Evolutionary conservation across 2,329 filamentous ascomycete species (phyloP).

Genomic region (Sporothrix phasma): DNA sequence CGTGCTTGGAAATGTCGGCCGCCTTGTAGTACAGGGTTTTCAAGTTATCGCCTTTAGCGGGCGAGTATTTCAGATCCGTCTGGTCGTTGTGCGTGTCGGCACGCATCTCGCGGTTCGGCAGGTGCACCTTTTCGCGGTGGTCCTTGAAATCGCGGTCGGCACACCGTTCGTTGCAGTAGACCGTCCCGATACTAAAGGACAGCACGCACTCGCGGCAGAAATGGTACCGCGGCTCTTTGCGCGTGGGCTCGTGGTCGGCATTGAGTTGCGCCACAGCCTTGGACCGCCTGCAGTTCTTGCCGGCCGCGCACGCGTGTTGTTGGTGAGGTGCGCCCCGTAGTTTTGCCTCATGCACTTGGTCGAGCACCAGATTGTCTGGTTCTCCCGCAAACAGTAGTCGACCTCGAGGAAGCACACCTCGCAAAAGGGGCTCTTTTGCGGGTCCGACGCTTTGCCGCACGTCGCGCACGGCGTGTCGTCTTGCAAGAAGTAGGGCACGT

Average conservation of each 20-base stretch:
- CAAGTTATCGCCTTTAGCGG: not conserved
- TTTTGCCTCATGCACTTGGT: slow-evolving; percentile 14
- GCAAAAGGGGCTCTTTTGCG: slow-evolving; percentile 16
- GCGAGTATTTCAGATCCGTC: slow-evolving; percentile 14
- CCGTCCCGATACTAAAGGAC: slow-evolving; percentile 21
- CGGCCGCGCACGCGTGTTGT: slow-evolving; percentile 16
- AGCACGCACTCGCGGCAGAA: slow-evolving; percentile 28
- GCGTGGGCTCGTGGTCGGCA: not conserved
- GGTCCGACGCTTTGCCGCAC: slow-evolving; percentile 14
- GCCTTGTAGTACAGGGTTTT: slow-evolving; percentile 19
- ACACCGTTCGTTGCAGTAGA: slow-evolving; percentile 27
- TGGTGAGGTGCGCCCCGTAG: slow-evolving; percentile 12
- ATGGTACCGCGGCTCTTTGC: slow-evolving; percentile 13
- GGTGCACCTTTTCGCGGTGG: slow-evolving; percentile 27
- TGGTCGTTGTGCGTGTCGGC: slow-evolving; percentile 17
- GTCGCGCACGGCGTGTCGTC: slow-evolving; percentile 13
- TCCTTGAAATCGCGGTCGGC: slow-evolving; percentile 25
- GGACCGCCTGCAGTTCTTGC: slow-evolving; percentile 14
- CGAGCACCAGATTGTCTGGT: slow-evolving; percentile 19
- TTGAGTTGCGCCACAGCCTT: too few species aligned
- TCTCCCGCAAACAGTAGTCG: slow-evolving; percentile 17
- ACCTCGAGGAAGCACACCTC: slow-evolving; percentile 20
- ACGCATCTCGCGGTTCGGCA: slow-evolving; percentile 21
- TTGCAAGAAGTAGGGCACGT: slow-evolving; percentile 18
- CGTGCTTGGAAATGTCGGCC: slow-evolving; percentile 18